Base-by-base conservation (phyloP, 2,329 filamentous ascomycete genomes). In the Colletotrichum australisinense region DNA sequence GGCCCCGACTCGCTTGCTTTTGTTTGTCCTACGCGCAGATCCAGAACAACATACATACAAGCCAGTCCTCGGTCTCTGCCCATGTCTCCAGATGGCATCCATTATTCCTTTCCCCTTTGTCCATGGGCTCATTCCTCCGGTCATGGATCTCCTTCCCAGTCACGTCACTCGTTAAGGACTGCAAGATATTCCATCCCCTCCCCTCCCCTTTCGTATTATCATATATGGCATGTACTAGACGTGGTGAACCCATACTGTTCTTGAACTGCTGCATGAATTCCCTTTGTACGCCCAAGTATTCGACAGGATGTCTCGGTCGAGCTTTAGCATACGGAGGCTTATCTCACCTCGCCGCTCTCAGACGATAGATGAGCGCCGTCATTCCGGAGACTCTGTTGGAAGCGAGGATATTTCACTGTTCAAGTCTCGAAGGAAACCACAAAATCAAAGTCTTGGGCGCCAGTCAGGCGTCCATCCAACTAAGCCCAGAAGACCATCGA, bases 251-350 rank as follows among this genome's bases (percentile, higher is more conserved):
- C 59, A 42, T 66, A 46, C 24, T 26, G 56, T 63, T 38, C 76
- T 76, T 78, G 78, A 69, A 73, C 72, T 70, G 69, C 70, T 69
- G 32, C 49, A 68, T 68, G 63, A 56, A 56, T 74, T 28, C 46
- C 56, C 30, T 57, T 46, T 53, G 64, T 68, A 35, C 67, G 49
- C 52, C 72, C 59, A 55, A 30, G 2, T 32, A n/a, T 64, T 74
- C 79, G 83, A 69, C 71, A 86, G 85, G 79, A 77, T 82, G 80
- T 84, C 85, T 69, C 83, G 81, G 75, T 80, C 83, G 59, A 79
- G 79, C 74, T 83, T 86, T 78, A 85, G 78, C 77, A 86, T 87
- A 75, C 83, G 85, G 73, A 83, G 81, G 78, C 79, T 87, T 32
- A 83, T 86, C 73, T 80, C 81, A 42, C 80, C 82, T 64, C 77